Conservation (phyloP, 2,329 filamentous ascomycete species). For the Trichophaea hybrida region DNA sequence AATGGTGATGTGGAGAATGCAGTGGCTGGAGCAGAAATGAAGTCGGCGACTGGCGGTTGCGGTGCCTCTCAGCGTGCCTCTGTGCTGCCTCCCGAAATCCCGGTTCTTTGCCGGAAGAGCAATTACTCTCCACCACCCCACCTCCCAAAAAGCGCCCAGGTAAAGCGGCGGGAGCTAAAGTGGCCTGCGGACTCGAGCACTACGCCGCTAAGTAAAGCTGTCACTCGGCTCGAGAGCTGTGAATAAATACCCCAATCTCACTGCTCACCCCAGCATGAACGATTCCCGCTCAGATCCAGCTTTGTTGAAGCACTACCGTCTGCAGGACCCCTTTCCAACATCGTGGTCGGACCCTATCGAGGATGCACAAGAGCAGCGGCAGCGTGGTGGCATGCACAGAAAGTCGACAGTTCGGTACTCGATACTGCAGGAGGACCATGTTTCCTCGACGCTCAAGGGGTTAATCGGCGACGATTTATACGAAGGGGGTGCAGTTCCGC, state of each 20-base stretch:
- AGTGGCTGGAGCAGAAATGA: too few relatives aligned
- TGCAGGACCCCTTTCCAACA: conserved; percentile 26
- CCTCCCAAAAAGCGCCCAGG: too few relatives aligned
- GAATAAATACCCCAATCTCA: not conserved
- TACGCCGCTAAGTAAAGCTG: too few relatives aligned
- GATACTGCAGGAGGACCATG: conserved; percentile 24
- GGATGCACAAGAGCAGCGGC: conserved; percentile 19
- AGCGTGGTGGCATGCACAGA: conserved; percentile 6
- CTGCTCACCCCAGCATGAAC: conserved; percentile 8
- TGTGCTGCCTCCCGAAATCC: not conserved
- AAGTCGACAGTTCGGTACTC: conserved; percentile 24
- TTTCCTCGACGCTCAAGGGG: conserved; percentile 19
- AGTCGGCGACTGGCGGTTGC: too few relatives aligned
- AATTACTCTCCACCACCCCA: not conserved
- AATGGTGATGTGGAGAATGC: too few relatives aligned
- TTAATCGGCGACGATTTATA: conserved; percentile 40
- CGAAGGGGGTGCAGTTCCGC: conserved; percentile 50
- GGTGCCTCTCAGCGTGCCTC: too few relatives aligned
- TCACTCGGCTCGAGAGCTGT: too few relatives aligned
- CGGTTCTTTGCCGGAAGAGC: not conserved
- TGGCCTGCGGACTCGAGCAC: too few relatives aligned
- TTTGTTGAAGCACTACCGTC: conserved; percentile 27
- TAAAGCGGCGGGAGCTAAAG: too few relatives aligned
- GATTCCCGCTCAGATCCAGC: conserved; percentile 22
- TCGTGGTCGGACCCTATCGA: conserved; percentile 27